Conservation (phyloP, 2,329 filamentous ascomycete species). For the Catunica adiposa region DNA sequence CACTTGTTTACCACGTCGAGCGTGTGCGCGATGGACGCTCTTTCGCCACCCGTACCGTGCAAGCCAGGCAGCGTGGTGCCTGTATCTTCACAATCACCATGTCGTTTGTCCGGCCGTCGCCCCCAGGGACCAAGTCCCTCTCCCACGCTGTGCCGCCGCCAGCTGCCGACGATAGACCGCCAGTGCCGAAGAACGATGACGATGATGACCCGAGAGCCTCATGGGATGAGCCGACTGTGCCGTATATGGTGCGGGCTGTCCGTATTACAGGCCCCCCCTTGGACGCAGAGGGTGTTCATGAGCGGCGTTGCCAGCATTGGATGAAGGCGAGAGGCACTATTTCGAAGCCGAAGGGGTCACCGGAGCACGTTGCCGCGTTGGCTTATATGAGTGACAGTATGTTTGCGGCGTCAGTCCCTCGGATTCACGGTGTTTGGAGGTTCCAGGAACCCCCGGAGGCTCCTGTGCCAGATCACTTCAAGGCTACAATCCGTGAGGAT, state of each 20-base stretch:
- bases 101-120: constrained; percentile 60
- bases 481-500: constrained; percentile 7
- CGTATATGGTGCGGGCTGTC: constrained; percentile 31
- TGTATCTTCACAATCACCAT: constrained; percentile 94
- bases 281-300: constrained; percentile 35
- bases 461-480: constrained; percentile 10
- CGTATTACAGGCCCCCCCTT: constrained; percentile 22
- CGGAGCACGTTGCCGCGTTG: constrained; percentile 71
- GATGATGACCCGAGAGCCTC: constrained; percentile 27
- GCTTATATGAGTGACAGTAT: constrained; percentile 88
- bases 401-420: constrained; percentile 78
- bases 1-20: constrained; percentile 90
- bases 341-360: constrained; percentile 52
- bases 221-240: constrained; percentile 31
- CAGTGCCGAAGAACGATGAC: constrained; percentile 24
- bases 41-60: constrained; percentile 87
- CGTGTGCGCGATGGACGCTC: constrained; percentile 77
- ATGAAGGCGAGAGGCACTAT: constrained; percentile 60
- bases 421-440: constrained; percentile 66
- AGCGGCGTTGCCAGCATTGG: constrained; percentile 58
- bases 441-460: constrained; percentile 38
- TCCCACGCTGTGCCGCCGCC: constrained; percentile 51
- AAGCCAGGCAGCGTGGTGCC: constrained; percentile 72
- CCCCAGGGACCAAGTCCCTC: constrained; percentile 35
- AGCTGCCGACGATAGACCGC: constrained; percentile 22